Conservation (phyloP, 345 rosid genomes). For the Salix dunnii region DNA sequence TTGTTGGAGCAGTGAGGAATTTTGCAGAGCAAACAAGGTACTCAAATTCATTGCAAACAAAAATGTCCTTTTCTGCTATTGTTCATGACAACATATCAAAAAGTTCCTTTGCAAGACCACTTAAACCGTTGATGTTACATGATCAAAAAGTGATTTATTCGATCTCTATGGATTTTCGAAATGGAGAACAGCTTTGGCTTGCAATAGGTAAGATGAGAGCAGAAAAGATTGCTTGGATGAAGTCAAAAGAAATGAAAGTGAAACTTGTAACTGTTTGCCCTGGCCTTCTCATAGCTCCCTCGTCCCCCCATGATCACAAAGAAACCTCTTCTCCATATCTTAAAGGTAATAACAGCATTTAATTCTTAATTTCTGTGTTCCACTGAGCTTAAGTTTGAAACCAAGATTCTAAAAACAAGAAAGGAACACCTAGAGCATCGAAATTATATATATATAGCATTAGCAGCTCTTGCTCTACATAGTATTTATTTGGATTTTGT, state of each 20-base stretch:
- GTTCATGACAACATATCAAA: neutral
- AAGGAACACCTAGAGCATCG: neutral
- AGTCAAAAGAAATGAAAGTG: slow-evolving; percentile 36
- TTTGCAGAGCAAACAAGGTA: slow-evolving; percentile 41
- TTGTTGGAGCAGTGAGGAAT: slow-evolving; percentile 37
- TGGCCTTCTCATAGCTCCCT: slow-evolving; percentile 35
- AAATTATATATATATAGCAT: too few species aligned
- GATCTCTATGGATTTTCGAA: neutral
- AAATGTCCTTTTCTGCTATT: neutral
- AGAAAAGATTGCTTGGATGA: slow-evolving; percentile 40
- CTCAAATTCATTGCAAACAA: neutral
- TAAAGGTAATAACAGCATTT: slow-evolving; percentile 22
- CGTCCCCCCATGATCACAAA: slow-evolving; percentile 22
- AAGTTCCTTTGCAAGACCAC: neutral
- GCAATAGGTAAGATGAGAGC: slow-evolving; percentile 41
- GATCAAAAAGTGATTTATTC: neutral
- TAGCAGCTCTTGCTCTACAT: neutral
- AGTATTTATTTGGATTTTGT: neutral
- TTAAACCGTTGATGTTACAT: neutral
- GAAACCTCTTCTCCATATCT: slow-evolving; percentile 29
- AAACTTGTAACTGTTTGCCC: slow-evolving; percentile 38
- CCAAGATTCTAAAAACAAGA: neutral
- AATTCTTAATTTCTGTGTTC: neutral
- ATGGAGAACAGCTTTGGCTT: slow-evolving; percentile 34
- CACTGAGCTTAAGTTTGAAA: neutral